phyloP scores from a whole-genome alignment of 2,329 filamentous ascomycete species.

The Pseudocercospora macadamiae region DNA sequence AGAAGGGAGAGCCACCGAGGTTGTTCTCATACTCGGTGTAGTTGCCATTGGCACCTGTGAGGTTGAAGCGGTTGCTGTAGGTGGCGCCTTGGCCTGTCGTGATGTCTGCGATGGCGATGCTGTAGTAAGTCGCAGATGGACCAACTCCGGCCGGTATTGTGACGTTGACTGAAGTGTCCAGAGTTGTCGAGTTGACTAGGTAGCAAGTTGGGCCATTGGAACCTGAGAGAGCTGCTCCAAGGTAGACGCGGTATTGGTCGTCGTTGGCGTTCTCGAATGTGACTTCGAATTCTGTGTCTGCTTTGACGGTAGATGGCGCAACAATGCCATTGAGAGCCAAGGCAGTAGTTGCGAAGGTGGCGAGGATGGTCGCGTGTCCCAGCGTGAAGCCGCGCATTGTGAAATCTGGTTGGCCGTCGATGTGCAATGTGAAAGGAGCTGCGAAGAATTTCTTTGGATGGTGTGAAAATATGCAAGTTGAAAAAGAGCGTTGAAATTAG shows the following conservation, averaged over 20 bases:
- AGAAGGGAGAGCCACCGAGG: constrained; percentile 36
- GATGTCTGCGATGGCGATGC: constrained; percentile 35
- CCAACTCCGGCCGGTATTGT: constrained; percentile 39
- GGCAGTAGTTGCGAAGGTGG: constrained; percentile 14
- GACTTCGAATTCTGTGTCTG: constrained; percentile 34
- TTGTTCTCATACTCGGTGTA: constrained; percentile 36
- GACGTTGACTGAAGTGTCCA: constrained; percentile 33
- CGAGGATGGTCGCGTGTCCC: constrained; percentile 14
- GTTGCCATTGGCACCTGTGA: constrained; percentile 33
- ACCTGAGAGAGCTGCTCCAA: constrained; percentile 38
- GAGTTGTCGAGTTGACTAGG: constrained; percentile 38
- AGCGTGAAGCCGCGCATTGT: constrained; percentile 13
- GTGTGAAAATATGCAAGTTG: background rate
- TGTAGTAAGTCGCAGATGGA: constrained; percentile 36
- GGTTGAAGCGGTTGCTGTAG: constrained; percentile 34
- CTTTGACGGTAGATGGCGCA: constrained; percentile 30
- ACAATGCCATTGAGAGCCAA: constrained; percentile 33
- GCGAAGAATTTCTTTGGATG: background rate
- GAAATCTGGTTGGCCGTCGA: background rate
- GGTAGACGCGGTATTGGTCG: constrained; percentile 38
- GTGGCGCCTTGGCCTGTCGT: constrained; percentile 28
- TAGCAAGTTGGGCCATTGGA: constrained; percentile 40
- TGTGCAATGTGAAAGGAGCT: background rate
- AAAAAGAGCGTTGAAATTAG: background rate
- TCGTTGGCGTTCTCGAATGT: constrained; percentile 37